These are phyloP conservation scores for Dipteronia sinensis DNA, from an alignment of 345 rosid genomes.

Conservation along the genomic window DNA sequence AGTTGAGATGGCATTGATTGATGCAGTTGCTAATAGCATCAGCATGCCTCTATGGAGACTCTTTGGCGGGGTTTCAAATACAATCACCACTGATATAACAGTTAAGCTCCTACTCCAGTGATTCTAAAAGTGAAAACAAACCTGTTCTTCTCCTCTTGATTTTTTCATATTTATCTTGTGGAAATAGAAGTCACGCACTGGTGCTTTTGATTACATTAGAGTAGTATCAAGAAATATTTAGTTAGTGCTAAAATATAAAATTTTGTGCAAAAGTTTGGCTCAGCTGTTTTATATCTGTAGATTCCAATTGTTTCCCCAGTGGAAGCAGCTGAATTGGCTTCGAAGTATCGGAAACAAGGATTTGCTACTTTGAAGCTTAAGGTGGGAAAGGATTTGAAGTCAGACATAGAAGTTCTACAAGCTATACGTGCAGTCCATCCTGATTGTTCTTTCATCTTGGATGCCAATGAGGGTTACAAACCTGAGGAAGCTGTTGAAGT, in stretches of 20 bases:
- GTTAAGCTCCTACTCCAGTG: slow-evolving; percentile 48
- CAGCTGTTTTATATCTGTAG: slow-evolving; percentile 39
- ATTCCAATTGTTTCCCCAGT: slow-evolving; percentile 86
- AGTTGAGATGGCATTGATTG: slow-evolving; percentile 91
- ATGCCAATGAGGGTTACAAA: slow-evolving; percentile 93
- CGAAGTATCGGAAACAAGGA: slow-evolving; percentile 66
- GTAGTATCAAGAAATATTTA: not conserved
- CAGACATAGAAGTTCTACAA: slow-evolving; percentile 80
- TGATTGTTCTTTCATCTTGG: slow-evolving; percentile 78
- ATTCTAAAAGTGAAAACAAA: slow-evolving; percentile 17
- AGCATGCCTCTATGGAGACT: slow-evolving; percentile 75
- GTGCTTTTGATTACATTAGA: not conserved
- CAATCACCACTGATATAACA: slow-evolving; percentile 82
- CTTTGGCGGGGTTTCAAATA: slow-evolving; percentile 78
- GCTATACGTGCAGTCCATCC: slow-evolving; percentile 82
- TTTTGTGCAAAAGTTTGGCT: not conserved
- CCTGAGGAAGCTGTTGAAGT: slow-evolving; percentile 79
- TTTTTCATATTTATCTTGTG: not conserved
- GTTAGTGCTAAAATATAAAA: not conserved
- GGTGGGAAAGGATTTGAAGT: slow-evolving; percentile 79
- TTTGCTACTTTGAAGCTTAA: slow-evolving; percentile 88
- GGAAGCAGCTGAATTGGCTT: slow-evolving; percentile 80
- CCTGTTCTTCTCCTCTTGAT: not conserved
- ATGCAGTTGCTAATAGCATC: slow-evolving; percentile 79
- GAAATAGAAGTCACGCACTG: not conserved